Evolutionary conservation across 1,139 yeast genomes (phyloP).

Genomic region (Saccharomyces hybrid): DNA sequence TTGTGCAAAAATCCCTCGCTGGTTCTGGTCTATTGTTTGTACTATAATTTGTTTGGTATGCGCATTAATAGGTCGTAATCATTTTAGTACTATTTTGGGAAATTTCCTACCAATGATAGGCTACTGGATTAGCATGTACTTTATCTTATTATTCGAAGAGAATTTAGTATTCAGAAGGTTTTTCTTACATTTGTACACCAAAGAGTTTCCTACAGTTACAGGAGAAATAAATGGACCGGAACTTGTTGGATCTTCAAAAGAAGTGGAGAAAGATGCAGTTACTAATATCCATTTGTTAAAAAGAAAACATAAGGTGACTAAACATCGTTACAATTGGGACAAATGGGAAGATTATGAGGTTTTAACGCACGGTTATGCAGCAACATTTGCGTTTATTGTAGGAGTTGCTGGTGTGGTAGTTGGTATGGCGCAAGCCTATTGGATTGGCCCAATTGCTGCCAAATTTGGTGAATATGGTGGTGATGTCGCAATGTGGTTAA

Average conservation of each 20-base stretch:
- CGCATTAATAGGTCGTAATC: slow-evolving; percentile 69
- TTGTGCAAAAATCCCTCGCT: slow-evolving; percentile 65
- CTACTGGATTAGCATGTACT: slow-evolving; percentile 85
- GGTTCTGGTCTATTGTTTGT: slow-evolving; percentile 63
- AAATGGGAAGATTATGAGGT: slow-evolving; percentile 53
- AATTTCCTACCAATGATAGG: slow-evolving; percentile 93
- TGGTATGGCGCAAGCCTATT: slow-evolving; percentile 79
- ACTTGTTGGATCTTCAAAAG: background rate
- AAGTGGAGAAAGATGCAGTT: slow-evolving; percentile 5
- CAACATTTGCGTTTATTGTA: slow-evolving; percentile 47
- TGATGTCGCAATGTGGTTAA: slow-evolving; percentile 75
- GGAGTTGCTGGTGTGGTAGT: slow-evolving; percentile 73
- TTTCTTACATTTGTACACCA: slow-evolving; percentile 43
- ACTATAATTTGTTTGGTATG: slow-evolving; percentile 61
- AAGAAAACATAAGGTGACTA: slow-evolving; percentile 14
- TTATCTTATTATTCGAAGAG: slow-evolving; percentile 65
- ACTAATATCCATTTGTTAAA: slow-evolving; percentile 19
- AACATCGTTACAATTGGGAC: slow-evolving; percentile 51
- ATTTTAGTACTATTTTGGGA: slow-evolving; percentile 68
- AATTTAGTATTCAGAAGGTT: slow-evolving; percentile 59
- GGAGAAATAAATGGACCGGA: background rate
- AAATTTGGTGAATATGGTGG: slow-evolving; percentile 56
- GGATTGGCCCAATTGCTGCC: slow-evolving; percentile 63
- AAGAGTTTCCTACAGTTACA: slow-evolving; percentile 42
- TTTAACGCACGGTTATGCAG: slow-evolving; percentile 59